Conservation (phyloP, 345 rosid genomes). For the Kernera saxatilis region DNA sequence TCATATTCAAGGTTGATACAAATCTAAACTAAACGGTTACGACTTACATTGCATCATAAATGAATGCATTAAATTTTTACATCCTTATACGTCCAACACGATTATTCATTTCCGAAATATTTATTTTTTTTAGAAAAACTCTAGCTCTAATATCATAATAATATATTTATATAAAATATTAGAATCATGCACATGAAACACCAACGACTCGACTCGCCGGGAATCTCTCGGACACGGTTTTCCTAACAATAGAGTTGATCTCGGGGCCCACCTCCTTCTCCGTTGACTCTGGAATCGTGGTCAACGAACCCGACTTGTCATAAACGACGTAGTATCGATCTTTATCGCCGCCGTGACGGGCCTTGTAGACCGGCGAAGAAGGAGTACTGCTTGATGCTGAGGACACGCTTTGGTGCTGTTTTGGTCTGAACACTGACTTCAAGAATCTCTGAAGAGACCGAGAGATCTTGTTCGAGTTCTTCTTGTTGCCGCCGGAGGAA, state of each 20-base stretch:
- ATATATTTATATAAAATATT: not conserved
- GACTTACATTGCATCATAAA: conserved; percentile 12
- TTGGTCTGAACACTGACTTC: conserved; percentile 54
- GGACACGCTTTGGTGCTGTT: conserved; percentile 19
- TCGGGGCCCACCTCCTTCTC: conserved; percentile 48
- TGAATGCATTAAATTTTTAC: not conserved
- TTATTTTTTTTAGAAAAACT: not conserved
- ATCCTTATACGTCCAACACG: conserved; percentile 1
- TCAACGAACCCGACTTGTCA: conserved; percentile 66
- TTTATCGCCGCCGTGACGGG: conserved; percentile 27
- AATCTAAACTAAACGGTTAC: not conserved
- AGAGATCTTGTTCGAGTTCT: conserved; percentile 45
- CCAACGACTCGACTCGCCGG: conserved; percentile 42
- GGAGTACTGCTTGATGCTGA: conserved; percentile 12
- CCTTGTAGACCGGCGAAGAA: conserved; percentile 17
- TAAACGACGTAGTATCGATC: conserved; percentile 39
- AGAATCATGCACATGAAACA: conserved; percentile 47
- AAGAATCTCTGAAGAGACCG: conserved; percentile 57
- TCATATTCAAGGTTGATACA: not conserved
- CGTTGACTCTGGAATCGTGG: conserved; percentile 77
- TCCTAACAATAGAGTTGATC: conserved; percentile 45
- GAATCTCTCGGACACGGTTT: conserved; percentile 70
- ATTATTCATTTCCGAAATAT: conserved; percentile 2
- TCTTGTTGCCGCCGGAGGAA: conserved; percentile 34
- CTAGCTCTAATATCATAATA: not conserved